These are phyloP conservation scores for Ceratocystis lukuohia DNA, from an alignment of 2,329 filamentous ascomycete species.

Conservation along the genomic window DNA sequence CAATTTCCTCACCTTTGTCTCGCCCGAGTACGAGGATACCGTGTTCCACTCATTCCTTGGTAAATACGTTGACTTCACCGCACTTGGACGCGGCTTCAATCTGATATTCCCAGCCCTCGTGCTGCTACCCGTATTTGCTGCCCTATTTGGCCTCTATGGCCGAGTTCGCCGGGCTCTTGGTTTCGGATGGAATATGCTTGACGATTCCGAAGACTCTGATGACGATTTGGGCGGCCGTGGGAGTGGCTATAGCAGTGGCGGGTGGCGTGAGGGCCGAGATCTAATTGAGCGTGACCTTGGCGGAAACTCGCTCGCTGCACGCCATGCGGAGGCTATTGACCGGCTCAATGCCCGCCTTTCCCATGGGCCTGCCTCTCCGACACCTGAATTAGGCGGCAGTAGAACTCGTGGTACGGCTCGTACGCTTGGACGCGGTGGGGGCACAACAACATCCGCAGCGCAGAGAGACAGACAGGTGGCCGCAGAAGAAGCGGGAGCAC, in stretches of 20 bases:
- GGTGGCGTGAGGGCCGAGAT: constrained; percentile 83
- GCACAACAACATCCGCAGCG: constrained; percentile 24
- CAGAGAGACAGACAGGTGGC: constrained; percentile 21
- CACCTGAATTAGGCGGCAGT: constrained; percentile 28
- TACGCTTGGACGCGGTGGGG: constrained; percentile 21
- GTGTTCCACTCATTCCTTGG: constrained; percentile 83
- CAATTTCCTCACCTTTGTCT: constrained; percentile 90
- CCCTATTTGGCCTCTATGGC: constrained; percentile 80
- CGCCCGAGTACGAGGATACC: constrained; percentile 56
- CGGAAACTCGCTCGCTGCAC: constrained; percentile 43
- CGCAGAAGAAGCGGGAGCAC: constrained; percentile 41
- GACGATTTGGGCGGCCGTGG: constrained; percentile 54
- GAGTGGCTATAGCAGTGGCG: constrained; percentile 64
- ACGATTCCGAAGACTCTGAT: constrained; percentile 53
- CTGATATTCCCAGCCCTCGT: constrained; percentile 81
- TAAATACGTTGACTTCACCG: constrained; percentile 66
- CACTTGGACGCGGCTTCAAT: constrained; percentile 71
- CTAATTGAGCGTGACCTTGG: constrained; percentile 78
- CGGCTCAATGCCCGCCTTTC: constrained; percentile 25
- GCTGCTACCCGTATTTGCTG: constrained; percentile 70
- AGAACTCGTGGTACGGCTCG: constrained; percentile 23
- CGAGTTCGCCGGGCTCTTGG: constrained; percentile 64
- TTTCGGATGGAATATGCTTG: constrained; percentile 59
- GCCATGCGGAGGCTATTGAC: constrained; percentile 31
- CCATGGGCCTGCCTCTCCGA: constrained; percentile 33